These are phyloP conservation scores for Lichtheimia hyalospora DNA, from an alignment of 371 early-diverging fungal genomes.

Conservation along the genomic window DNA sequence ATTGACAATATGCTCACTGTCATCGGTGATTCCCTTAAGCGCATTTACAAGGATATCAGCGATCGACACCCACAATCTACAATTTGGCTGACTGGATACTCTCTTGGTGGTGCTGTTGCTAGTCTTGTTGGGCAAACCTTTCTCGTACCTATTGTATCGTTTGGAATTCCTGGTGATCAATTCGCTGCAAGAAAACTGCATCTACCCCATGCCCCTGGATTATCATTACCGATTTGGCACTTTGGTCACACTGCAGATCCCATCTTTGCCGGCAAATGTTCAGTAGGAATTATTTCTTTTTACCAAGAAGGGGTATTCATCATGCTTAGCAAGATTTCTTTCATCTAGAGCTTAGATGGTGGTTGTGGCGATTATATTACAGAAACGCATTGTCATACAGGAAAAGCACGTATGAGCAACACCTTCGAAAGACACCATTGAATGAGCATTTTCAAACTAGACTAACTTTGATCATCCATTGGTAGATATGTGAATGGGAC, in stretches of 20 bases:
- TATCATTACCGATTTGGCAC: constrained; percentile 82
- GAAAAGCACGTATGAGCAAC: constrained; percentile 28
- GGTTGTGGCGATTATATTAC: constrained; percentile 82
- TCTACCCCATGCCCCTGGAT: constrained; percentile 57
- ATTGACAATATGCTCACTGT: no score
- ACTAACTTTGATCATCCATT: background rate
- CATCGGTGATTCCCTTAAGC: background rate
- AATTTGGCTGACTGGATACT: constrained; percentile 92
- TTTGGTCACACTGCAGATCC: constrained; percentile 94
- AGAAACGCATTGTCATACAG: constrained; percentile 62
- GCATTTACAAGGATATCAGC: constrained; percentile 47
- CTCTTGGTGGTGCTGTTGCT: constrained; percentile 88
- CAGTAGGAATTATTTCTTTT: constrained; percentile 21
- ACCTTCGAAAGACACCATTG: background rate
- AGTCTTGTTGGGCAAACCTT: constrained; percentile 83
- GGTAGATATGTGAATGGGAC: background rate
- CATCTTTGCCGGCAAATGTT: constrained; percentile 87
- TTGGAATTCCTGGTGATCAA: constrained; percentile 86
- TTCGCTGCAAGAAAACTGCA: constrained; percentile 81
- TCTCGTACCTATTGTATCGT: constrained; percentile 84
- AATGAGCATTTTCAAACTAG: background rate
- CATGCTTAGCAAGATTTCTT: background rate
- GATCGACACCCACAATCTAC: constrained; percentile 66
- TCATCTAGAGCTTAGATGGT: constrained; percentile 24
- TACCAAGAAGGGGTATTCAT: background rate